Evolutionary conservation across 768 basidiomycete genomes (phyloP).

Genomic region (Collybia sordida): DNA sequence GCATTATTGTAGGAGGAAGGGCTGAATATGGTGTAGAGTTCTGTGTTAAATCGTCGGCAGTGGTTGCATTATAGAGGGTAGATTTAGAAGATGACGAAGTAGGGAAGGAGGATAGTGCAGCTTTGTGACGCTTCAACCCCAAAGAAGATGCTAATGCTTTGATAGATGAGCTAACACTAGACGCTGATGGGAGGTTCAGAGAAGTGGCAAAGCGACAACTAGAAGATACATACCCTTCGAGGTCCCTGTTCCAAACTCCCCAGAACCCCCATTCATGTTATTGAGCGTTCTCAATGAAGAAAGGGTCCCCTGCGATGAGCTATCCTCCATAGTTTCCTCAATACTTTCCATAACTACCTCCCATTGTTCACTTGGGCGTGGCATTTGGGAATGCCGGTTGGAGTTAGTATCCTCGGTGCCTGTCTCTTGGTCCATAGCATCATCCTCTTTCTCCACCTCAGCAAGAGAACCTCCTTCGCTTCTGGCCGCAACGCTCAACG

Average conservation of each 20-base stretch:
- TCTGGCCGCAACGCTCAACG: slow-evolving; percentile 53
- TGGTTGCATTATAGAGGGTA: slow-evolving; percentile 20
- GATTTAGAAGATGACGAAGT: slow-evolving; percentile 22
- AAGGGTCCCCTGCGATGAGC: slow-evolving; percentile 47
- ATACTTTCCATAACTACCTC: slow-evolving; percentile 86
- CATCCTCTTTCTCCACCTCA: slow-evolving; percentile 26
- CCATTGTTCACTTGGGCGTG: slow-evolving; percentile 80
- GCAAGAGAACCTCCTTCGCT: slow-evolving; percentile 36
- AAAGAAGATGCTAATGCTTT: slow-evolving; percentile 75
- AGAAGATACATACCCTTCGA: slow-evolving; percentile 54
- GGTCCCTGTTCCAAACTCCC: slow-evolving; percentile 71
- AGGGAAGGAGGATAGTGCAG: slow-evolving; percentile 22
- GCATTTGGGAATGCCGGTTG: slow-evolving; percentile 23
- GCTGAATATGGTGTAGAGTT: slow-evolving; percentile 44
- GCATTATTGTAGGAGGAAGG: slow-evolving; percentile 29
- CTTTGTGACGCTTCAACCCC: slow-evolving; percentile 59
- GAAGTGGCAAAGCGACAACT: slow-evolving; percentile 2
- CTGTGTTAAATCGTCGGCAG: slow-evolving; percentile 37
- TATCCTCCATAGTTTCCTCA: slow-evolving; percentile 60
- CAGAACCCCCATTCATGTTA: slow-evolving; percentile 32
- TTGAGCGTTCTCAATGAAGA: slow-evolving; percentile 42
- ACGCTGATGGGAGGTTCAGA: slow-evolving; percentile 33
- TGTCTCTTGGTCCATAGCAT: slow-evolving; percentile 24
- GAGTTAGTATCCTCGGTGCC: slow-evolving; percentile 12
- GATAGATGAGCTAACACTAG: slow-evolving; percentile 71